These are phyloP conservation scores for Ilyonectria sp. DNA, from an alignment of 2,329 filamentous ascomycete genomes.

Conservation along the genomic window DNA sequence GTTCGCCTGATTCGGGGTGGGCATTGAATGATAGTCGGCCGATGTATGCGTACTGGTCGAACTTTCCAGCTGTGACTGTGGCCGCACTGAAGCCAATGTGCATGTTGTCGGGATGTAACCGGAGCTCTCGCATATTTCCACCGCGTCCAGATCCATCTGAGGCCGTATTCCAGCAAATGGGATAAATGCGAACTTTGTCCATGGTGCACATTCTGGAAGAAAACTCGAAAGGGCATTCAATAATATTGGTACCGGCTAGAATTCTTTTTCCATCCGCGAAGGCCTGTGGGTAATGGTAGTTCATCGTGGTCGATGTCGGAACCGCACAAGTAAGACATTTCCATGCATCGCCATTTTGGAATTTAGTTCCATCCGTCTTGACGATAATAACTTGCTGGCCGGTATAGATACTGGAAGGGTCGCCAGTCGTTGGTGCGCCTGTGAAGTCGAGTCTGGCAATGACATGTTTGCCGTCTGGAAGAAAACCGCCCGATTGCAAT, in stretches of 20 bases:
- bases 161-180: background rate
- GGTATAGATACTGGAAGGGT: constrained; percentile 57
- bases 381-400: constrained; percentile 60
- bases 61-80: background rate
- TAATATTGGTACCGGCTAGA: background rate
- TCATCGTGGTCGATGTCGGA: constrained; percentile 34
- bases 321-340: constrained; percentile 63
- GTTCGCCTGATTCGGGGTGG: background rate
- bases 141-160: background rate
- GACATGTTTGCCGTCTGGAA: background rate
- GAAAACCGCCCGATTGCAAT: background rate
- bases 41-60: background rate
- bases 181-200: background rate
- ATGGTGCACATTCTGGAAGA: background rate
- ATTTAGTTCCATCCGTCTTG: constrained; percentile 57
- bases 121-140: background rate
- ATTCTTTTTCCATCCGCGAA: background rate
- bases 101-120: background rate
- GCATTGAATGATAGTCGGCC: background rate
- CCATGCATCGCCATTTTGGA: constrained; percentile 61
- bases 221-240: background rate
- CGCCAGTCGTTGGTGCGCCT: constrained; percentile 56
- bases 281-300: background rate
- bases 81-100: background rate
- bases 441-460: constrained; percentile 46